Conservation (phyloP, 2,329 filamentous ascomycete species). For the Pestalotiopsis sp. region DNA sequence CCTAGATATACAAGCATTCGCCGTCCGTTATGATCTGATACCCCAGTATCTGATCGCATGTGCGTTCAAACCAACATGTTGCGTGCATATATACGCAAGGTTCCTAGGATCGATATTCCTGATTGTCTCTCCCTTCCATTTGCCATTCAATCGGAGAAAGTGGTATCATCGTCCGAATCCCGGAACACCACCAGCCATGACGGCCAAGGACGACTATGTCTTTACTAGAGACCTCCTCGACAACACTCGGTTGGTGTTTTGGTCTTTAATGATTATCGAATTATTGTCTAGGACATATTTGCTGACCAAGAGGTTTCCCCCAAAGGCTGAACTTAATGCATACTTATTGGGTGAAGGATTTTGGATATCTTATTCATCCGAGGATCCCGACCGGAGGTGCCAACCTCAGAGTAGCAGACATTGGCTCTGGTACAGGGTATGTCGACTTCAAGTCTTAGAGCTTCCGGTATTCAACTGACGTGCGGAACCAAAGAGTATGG, state of each 20-base stretch:
- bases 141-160: background rate
- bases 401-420: conserved; percentile 20
- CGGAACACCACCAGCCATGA: conserved; percentile 9
- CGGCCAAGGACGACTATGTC: conserved; percentile 12
- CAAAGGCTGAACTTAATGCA: conserved; percentile 20
- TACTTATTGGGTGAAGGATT: conserved; percentile 14
- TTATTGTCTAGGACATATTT: background rate
- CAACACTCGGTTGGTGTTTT: conserved; percentile 12
- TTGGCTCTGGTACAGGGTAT: conserved; percentile 23
- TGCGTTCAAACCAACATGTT: background rate
- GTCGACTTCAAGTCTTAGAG: background rate
- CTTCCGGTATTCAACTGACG: too few relatives aligned
- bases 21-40: too few relatives aligned
- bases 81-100: background rate
- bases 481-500: conserved; percentile 8
- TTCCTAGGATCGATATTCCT: background rate
- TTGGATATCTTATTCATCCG: conserved; percentile 22
- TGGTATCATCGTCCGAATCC: background rate
- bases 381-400: conserved; percentile 16
- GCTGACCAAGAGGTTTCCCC: background rate
- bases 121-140: background rate
- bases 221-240: conserved; percentile 14
- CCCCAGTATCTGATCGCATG: background rate
- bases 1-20: too few relatives aligned
- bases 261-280: background rate